Conservation (phyloP, 75 land plant species). For the Larix kaempferi region DNA sequence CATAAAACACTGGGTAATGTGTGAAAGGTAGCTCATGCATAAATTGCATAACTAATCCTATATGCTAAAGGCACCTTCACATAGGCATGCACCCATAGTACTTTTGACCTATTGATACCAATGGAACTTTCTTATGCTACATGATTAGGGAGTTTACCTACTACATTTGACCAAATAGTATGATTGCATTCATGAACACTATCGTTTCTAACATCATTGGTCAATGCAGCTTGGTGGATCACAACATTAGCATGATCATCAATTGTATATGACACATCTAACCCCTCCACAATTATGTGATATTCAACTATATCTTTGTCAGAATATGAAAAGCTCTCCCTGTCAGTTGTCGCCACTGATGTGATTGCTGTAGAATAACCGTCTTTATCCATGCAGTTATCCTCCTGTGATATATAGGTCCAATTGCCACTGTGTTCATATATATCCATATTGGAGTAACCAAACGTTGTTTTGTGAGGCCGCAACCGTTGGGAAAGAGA, state of each 20-base stretch:
- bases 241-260: constrained; percentile 46
- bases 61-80: too few species aligned
- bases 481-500: constrained; percentile 78
- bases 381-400: constrained; percentile 4
- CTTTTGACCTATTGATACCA: too few species aligned
- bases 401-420: not conserved
- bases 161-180: constrained; percentile 7
- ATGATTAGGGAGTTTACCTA: not conserved
- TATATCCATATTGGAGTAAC: not conserved
- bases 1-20: too few species aligned
- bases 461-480: constrained; percentile 41
- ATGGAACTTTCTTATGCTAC: too few species aligned
- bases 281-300: constrained; percentile 74
- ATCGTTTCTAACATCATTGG: not conserved
- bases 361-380: constrained; percentile 12
- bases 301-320: constrained; percentile 40
- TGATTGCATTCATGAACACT: constrained; percentile 8
- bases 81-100: too few species aligned
- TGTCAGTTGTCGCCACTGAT: not conserved
- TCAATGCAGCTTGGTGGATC: constrained; percentile 39
- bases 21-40: too few species aligned
- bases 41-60: too few species aligned
- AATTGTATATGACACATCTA: constrained; percentile 70
- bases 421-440: constrained; percentile 4
- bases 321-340: constrained; percentile 2